Evolutionary conservation across 495 filamentous ascomycete species (phyloP).

Genomic region (Schizothecium vesticola): DNA sequence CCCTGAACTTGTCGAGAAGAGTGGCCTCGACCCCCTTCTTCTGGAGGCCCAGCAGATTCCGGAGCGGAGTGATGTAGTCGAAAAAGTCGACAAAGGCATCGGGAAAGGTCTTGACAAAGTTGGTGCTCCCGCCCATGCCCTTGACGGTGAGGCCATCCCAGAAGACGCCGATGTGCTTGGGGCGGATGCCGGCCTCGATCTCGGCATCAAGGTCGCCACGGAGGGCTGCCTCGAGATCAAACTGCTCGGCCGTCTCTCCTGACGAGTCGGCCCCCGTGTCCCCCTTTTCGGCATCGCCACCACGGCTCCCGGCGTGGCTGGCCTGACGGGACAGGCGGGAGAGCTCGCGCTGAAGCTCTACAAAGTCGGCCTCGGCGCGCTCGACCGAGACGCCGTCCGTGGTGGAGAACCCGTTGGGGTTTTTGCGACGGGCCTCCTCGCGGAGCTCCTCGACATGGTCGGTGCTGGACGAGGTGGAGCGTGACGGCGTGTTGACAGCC

Average conservation of each 20-base stretch:
- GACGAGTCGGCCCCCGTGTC: conserved; percentile 47
- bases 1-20: conserved; percentile 50
- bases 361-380: conserved; percentile 72
- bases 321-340: conserved; percentile 55
- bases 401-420: conserved; percentile 48
- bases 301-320: conserved; percentile 33
- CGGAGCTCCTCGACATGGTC: conserved; percentile 38
- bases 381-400: conserved; percentile 60
- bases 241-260: conserved; percentile 50
- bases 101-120: conserved; percentile 77
- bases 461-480: conserved; percentile 37
- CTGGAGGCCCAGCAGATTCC: conserved; percentile 52
- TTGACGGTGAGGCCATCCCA: conserved; percentile 76
- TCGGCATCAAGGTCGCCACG: conserved; percentile 65
- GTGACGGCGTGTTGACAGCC: conserved; percentile 2
- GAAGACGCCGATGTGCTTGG: conserved; percentile 73
- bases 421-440: conserved; percentile 41
- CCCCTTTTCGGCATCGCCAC: conserved; percentile 41
- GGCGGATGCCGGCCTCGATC: conserved; percentile 66
- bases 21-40: conserved; percentile 62
- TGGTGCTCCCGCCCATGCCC: conserved; percentile 70
- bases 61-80: conserved; percentile 58
- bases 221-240: conserved; percentile 66
- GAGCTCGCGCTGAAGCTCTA: conserved; percentile 66
- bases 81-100: conserved; percentile 74